Base-by-base conservation (phyloP, 805 yeast genomes). In the Suhomyces sp. region DNA sequence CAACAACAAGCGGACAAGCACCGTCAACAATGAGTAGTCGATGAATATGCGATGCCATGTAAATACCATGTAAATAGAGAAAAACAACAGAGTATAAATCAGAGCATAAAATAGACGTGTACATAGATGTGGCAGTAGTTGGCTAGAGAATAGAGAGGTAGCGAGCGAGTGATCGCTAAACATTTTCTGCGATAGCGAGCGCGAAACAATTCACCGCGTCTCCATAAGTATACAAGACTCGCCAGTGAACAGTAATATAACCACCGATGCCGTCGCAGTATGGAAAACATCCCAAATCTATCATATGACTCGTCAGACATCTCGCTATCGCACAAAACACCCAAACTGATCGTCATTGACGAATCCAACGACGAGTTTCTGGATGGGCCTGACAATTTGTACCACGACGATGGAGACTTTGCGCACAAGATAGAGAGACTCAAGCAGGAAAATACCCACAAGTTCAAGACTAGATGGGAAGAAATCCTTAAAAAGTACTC, bases 401-500 rank as follows among this genome's bases (percentile, higher is more conserved):
- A 47, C 45, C 46, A 43, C 9, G 45, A 27, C 22, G 67, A 61
- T 40, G 24, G 51, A 29, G 64, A 58, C 25, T 60, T 61, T 41
- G 64, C 64, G 15, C 56, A 57, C 2, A 64, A 67, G 39, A 58
- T 70, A 22, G 58, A 59, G 31, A 55, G 57, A 24, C 60, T 71
- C 17, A 67, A 71, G 51, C 53, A 53, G n/a, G 61, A 61, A 22
- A 71, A 72, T 56, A 61, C 62, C n/a, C 47, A 53, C 19, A 61
- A 62, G 50, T 69, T 71, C 49, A 53, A 54, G 35, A 40, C 45
- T 37, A 65, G 62, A 33, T 85, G 89, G 89, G 69, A 73, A 20
- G 68, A 72, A 12, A 81, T 85, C 25, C 75, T 85, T 6, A 64
- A 73, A 1, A 81, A 79, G 60, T 83, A 84, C 60, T 70, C 81